Evolutionary conservation across 257 asterid species (phyloP).

Genomic region (Solanum neorickii): DNA sequence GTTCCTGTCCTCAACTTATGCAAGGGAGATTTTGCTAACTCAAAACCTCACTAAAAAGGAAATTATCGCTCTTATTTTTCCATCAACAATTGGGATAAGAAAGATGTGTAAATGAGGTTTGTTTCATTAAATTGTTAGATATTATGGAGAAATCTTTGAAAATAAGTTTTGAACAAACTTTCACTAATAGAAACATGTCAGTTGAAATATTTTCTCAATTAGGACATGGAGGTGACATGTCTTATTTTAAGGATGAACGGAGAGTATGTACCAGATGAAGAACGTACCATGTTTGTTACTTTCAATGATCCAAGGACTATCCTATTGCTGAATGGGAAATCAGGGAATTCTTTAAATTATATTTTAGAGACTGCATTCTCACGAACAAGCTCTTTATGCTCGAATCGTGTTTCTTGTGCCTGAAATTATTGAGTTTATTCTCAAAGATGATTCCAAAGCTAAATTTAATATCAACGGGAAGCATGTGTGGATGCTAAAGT

Average conservation of each 20-base stretch:
- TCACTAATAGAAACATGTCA: neutral
- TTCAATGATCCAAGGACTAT: conserved; percentile 44
- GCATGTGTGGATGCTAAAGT: neutral
- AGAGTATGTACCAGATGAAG: conserved; percentile 2
- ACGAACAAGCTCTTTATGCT: conserved; percentile 50
- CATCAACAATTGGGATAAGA: conserved; percentile 5
- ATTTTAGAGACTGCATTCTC: conserved; percentile 36
- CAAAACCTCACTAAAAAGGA: conserved; percentile 6
- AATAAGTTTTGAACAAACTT: conserved; percentile 1
- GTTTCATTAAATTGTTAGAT: conserved; percentile 31
- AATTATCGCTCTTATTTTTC: conserved; percentile 22
- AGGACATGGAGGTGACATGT: neutral
- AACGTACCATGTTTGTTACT: conserved; percentile 47
- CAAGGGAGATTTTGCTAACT: conserved; percentile 32
- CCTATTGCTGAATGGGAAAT: conserved; percentile 40
- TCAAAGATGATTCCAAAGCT: conserved; percentile 34
- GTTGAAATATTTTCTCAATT: neutral
- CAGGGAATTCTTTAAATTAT: conserved; percentile 20
- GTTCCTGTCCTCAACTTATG: neutral
- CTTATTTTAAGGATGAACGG: neutral
- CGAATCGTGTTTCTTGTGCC: conserved; percentile 24
- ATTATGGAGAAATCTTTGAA: conserved; percentile 20
- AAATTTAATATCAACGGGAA: conserved; percentile 22
- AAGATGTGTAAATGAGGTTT: conserved; percentile 12
- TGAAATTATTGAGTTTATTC: conserved; percentile 15